Evolutionary conservation across 106 monocot species (phyloP).

Genomic region (Triglochin maritima): DNA sequence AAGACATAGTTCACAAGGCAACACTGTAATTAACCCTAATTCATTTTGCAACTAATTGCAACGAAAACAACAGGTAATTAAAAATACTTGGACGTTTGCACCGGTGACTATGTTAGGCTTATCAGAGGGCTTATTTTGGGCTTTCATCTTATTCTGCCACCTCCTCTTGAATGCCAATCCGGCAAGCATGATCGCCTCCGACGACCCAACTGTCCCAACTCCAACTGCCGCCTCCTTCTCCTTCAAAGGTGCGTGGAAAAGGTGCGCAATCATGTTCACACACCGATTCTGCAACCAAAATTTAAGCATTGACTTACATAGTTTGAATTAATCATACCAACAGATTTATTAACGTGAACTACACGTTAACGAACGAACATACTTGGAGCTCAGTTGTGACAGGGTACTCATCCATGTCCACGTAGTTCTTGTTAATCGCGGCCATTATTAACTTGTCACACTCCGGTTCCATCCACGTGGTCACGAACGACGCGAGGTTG

Average conservation of each 20-base stretch:
- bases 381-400: conserved; percentile 59
- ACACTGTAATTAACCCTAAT: no score
- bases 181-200: conserved; percentile 31
- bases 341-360: not conserved
- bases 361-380: not conserved
- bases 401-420: conserved; percentile 65
- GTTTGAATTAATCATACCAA: no score
- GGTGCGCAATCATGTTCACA: conserved; percentile 26
- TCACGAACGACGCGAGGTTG: conserved; percentile 55
- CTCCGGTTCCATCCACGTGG: conserved; percentile 65
- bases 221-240: conserved; percentile 19
- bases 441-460: conserved; percentile 55
- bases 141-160: conserved; percentile 26
- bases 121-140: conserved; percentile 7
- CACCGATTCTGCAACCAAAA: conserved; percentile 13
- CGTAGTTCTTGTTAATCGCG: conserved; percentile 59
- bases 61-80: not conserved
- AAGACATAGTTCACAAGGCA: no score
- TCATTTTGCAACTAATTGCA: no score
- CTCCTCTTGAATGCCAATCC: conserved; percentile 27
- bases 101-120: conserved; percentile 28
- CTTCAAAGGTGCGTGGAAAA: conserved; percentile 17
- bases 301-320: no score
- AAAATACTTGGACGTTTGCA: conserved; percentile 21
- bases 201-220: conserved; percentile 24